Evolutionary conservation across 2,329 filamentous ascomycete genomes (phyloP).

Genomic region (Sarocladium oryzae): DNA sequence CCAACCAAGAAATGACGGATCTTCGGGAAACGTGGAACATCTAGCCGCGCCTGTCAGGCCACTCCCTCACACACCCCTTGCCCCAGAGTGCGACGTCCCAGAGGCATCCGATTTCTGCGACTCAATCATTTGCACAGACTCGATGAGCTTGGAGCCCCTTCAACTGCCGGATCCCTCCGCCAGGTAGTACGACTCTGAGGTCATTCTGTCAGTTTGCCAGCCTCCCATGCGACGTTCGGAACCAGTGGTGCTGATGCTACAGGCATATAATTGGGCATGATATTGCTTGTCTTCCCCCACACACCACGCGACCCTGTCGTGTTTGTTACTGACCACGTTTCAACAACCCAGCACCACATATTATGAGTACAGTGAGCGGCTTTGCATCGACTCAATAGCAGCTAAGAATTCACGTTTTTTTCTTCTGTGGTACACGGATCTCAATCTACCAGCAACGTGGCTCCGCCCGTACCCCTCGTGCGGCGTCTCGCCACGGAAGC

Average conservation of each 20-base stretch:
- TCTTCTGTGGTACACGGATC: background rate
- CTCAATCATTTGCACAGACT: background rate
- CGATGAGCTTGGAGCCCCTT: background rate
- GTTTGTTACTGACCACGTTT: background rate
- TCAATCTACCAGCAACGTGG: constrained; percentile 3
- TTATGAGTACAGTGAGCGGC: background rate
- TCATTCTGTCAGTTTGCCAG: background rate
- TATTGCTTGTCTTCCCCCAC: background rate
- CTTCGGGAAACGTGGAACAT: background rate
- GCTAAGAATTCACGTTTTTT: background rate
- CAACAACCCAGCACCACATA: too few relatives aligned
- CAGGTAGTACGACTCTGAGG: background rate
- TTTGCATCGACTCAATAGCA: background rate
- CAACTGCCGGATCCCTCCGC: background rate
- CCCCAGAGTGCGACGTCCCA: background rate
- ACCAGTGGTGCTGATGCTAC: too few relatives aligned
- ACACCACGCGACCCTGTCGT: background rate
- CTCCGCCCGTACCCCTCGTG: background rate
- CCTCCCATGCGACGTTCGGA: background rate
- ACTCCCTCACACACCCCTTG: background rate
- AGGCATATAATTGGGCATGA: background rate
- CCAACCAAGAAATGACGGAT: background rate
- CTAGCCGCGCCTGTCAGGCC: constrained; percentile 7
- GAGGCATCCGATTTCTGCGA: background rate
- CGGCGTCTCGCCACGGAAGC: background rate